These are phyloP conservation scores for Colletotrichum chrysophilum DNA, from an alignment of 2,329 filamentous ascomycete genomes.

Conservation along the genomic window DNA sequence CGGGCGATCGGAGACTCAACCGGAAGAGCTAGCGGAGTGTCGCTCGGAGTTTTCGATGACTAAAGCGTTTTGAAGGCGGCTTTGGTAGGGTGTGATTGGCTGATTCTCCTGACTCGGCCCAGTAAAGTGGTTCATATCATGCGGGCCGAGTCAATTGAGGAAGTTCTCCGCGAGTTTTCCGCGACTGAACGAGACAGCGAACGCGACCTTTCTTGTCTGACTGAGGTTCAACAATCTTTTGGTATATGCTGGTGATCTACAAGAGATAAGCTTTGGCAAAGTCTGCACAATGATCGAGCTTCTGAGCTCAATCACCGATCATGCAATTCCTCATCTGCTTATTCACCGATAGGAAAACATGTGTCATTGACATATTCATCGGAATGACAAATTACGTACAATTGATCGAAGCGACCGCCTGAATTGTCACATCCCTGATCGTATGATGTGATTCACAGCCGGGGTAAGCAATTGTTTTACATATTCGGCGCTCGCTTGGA, in stretches of 20 bases:
- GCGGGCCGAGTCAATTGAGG: neutral
- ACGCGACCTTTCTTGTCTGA: neutral
- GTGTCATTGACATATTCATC: neutral
- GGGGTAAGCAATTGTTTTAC: fast-evolving
- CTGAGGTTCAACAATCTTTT: neutral
- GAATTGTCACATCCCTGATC: neutral
- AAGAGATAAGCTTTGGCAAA: neutral
- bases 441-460: neutral
- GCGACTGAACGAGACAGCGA: neutral
- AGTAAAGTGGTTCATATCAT: neutral
- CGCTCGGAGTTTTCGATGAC: neutral
- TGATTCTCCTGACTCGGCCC: neutral
- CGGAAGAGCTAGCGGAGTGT: conserved; percentile 10
- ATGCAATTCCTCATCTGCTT: neutral
- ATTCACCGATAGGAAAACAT: neutral
- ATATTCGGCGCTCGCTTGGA: neutral
- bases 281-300: neutral
- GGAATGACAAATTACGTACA: neutral
- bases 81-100: neutral
- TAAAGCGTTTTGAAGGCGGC: neutral
- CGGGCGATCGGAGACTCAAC: neutral
- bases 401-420: too few relatives aligned
- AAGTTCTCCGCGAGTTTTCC: neutral
- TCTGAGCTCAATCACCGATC: neutral
- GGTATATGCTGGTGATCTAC: neutral